Percentiles rank a stretch among this genome's conserved stretches.
phyloP scores from a whole-genome alignment of 176 grass and related monocot genomes.

The Poa pratensis region DNA sequence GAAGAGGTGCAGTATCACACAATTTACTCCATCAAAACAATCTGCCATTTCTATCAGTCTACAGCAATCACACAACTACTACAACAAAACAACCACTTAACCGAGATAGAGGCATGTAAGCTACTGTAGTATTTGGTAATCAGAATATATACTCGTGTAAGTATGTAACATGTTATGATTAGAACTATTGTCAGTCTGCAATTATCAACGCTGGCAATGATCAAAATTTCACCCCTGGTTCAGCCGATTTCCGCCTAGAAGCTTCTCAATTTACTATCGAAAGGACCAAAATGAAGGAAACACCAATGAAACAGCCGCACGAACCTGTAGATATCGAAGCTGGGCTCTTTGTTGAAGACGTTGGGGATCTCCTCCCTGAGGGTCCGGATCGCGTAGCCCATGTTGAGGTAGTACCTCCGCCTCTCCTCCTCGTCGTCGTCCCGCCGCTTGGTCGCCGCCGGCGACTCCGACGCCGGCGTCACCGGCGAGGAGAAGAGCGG shows the following conservation, averaged over 20 bases:
- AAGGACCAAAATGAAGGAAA: not conserved
- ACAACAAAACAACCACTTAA: not conserved
- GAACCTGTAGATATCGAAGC: conserved; percentile 90
- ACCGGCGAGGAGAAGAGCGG: conserved; percentile 59
- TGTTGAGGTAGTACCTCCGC: conserved; percentile 85
- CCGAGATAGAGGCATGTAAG: not conserved
- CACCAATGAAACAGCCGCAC: not conserved
- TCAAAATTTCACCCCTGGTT: not conserved
- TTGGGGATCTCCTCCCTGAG: conserved; percentile 89
- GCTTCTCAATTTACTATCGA: not conserved
- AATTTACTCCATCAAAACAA: not conserved
- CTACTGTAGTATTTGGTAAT: not conserved
- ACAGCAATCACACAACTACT: not conserved
- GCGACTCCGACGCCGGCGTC: conserved; percentile 49
- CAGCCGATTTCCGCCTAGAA: not conserved
- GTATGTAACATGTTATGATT: not conserved
- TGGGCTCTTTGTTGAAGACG: conserved; percentile 73
- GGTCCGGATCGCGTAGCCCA: conserved; percentile 93
- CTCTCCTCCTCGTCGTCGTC: conserved; percentile 65
- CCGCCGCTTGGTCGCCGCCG: conserved; percentile 42
- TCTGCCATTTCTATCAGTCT: not conserved
- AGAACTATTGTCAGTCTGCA: not conserved
- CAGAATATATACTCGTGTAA: no score
- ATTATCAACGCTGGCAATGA: not conserved
- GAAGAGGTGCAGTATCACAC: not conserved